A percentile compares a stretch with the other conserved stretches of the same genome.
Conservation (phyloP, 352 stramenopile genomes). For the Globisporangium middletonii region DNA sequence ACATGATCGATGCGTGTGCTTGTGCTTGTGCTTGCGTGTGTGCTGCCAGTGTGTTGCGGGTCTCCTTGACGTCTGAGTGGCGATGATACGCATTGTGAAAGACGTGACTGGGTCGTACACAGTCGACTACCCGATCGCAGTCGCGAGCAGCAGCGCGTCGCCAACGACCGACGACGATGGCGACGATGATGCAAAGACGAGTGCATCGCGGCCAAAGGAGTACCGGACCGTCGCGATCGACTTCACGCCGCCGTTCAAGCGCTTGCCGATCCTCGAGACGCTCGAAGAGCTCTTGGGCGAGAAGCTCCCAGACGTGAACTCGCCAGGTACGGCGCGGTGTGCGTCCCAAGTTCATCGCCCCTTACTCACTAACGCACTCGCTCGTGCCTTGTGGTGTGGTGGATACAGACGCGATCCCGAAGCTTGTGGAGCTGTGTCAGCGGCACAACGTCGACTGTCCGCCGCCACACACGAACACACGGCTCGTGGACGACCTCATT, state of each 20-base stretch:
- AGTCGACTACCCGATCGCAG: conserved; percentile 92
- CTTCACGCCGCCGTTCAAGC: conserved; percentile 97
- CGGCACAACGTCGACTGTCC: conserved; percentile 89
- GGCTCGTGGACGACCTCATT: conserved; percentile 97
- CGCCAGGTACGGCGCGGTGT: conserved; percentile 26
- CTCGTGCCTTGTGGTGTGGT: background rate
- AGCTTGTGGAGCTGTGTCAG: conserved; percentile 84
- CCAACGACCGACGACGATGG: conserved; percentile 3
- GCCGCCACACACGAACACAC: conserved; percentile 91
- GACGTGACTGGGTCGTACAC: conserved; percentile 95
- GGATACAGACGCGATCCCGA: conserved; percentile 41
- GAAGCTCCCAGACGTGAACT: conserved; percentile 61
- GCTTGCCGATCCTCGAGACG: conserved; percentile 95
- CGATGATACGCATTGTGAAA: conserved; percentile 89
- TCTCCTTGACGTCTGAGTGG: conserved; percentile 10
- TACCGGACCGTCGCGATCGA: conserved; percentile 89
- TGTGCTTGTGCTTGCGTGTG: background rate
- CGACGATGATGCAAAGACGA: conserved; percentile 6
- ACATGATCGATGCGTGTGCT: background rate
- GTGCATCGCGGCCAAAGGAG: conserved; percentile 5
- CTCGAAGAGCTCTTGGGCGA: conserved; percentile 89
- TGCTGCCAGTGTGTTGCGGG: background rate
- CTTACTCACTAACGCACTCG: background rate
- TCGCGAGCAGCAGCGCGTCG: conserved; percentile 12
- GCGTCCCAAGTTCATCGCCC: background rate